These are phyloP conservation scores for Colletotrichum cereale DNA, from an alignment of 2,329 filamentous ascomycete genomes.

Conservation along the genomic window DNA sequence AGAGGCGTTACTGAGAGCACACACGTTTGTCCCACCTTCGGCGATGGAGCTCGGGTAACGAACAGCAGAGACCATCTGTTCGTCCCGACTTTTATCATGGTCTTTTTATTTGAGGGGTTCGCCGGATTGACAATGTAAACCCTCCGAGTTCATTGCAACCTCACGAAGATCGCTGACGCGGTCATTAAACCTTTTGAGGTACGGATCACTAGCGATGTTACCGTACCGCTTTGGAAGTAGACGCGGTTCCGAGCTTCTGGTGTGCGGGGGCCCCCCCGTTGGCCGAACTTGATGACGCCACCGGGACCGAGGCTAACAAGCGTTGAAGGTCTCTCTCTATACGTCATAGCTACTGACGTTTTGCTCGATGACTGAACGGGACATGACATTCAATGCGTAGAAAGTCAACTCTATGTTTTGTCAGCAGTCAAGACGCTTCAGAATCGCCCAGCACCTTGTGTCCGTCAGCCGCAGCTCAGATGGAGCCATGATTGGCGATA, in stretches of 20 bases:
- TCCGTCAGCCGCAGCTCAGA: background rate
- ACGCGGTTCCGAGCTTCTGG: background rate
- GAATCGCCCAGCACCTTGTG: background rate
- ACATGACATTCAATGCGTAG: background rate
- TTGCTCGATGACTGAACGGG: background rate
- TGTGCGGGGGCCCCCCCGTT: background rate
- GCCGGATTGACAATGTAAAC: background rate
- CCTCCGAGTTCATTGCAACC: background rate
- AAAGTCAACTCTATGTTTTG: background rate
- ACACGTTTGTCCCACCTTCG: background rate
- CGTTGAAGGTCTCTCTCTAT: no score
- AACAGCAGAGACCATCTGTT: conserved; percentile 3
- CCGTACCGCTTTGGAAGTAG: background rate
- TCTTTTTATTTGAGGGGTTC: background rate
- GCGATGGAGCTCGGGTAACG: background rate
- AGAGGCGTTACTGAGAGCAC: background rate
- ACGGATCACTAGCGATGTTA: background rate
- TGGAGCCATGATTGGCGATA: background rate
- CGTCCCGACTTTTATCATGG: background rate
- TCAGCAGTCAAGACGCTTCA: conserved; percentile 1
- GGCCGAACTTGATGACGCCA: background rate
- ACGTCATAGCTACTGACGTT: background rate
- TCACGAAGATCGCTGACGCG: no score
- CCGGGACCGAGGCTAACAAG: background rate
- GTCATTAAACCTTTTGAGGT: background rate